phyloP scores from a whole-genome alignment of 371 early-diverging fungal genomes.

The Mortierella sp. region DNA sequence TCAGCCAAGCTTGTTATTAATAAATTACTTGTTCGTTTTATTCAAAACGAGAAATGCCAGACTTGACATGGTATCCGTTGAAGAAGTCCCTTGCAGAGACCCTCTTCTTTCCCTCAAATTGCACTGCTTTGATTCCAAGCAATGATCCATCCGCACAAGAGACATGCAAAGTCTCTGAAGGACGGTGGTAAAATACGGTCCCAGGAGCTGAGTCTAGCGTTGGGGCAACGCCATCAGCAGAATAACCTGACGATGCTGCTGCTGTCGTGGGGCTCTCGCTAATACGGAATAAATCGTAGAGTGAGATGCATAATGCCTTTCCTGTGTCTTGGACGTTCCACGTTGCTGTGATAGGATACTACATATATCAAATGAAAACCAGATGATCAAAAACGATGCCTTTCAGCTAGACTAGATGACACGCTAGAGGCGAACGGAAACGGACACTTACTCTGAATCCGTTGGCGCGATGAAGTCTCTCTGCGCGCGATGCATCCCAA shows the following conservation, averaged over 20 bases:
- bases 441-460: slow-evolving; percentile 81
- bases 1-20: no score
- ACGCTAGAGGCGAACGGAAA: no score
- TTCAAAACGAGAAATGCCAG: slow-evolving; percentile 53
- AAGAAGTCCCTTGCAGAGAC: slow-evolving; percentile 75
- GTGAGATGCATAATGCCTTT: slow-evolving; percentile 24
- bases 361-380: no score
- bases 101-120: slow-evolving; percentile 72
- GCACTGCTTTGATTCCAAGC: slow-evolving; percentile 57
- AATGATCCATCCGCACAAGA: slow-evolving; percentile 59
- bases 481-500: slow-evolving; percentile 72
- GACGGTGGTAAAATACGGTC: slow-evolving; percentile 56
- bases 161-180: slow-evolving; percentile 57
- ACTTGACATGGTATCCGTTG: slow-evolving; percentile 75
- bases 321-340: slow-evolving; percentile 42
- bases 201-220: slow-evolving; percentile 58
- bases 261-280: slow-evolving; percentile 28
- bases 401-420: no score
- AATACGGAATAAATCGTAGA: slow-evolving; percentile 36
- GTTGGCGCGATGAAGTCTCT: slow-evolving; percentile 78
- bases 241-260: slow-evolving; percentile 37
- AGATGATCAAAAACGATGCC: no score
- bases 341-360: slow-evolving; percentile 56
- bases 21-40: no score
- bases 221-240: slow-evolving; percentile 17